These are phyloP conservation scores for Pichia rugopelliculosa DNA, from an alignment of 805 yeast genomes.

Conservation along the genomic window DNA sequence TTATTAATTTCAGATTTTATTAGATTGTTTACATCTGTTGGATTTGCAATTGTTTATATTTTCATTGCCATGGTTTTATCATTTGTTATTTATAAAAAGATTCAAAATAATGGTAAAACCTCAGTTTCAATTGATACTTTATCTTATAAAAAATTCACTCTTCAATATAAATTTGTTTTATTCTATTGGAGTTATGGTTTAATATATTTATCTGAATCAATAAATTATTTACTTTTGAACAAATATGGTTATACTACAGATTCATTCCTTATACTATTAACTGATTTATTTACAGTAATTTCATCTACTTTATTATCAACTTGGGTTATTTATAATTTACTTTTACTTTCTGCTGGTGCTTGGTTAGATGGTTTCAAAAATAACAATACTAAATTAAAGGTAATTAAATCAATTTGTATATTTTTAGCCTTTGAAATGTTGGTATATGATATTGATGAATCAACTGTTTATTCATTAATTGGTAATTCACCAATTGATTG, in stretches of 20 bases:
- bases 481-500: constrained; percentile 17
- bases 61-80: constrained; percentile 12
- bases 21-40: constrained; percentile 18
- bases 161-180: constrained; percentile 24
- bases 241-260: constrained; percentile 22
- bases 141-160: constrained; percentile 14
- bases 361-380: constrained; percentile 9
- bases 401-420: constrained; percentile 17
- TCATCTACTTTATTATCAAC: constrained; percentile 21
- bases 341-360: constrained; percentile 26
- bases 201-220: constrained; percentile 15
- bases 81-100: constrained; percentile 12
- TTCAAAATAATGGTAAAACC: constrained; percentile 14
- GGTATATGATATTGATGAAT: constrained; percentile 24
- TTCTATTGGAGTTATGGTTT: constrained; percentile 15
- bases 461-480: constrained; percentile 24
- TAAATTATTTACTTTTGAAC: constrained; percentile 18
- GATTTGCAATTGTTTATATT: constrained; percentile 19
- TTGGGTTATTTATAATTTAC: constrained; percentile 28
- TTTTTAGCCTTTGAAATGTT: constrained; percentile 22
- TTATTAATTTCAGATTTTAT: constrained; percentile 25
- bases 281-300: constrained; percentile 18
- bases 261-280: constrained; percentile 15
- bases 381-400: constrained; percentile 6
- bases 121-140: constrained; percentile 16